A percentile compares a stretch with the other conserved stretches of the same genome.
phyloP scores from a whole-genome alignment of 257 asterid species.

The Ophiorrhiza pumila region DNA sequence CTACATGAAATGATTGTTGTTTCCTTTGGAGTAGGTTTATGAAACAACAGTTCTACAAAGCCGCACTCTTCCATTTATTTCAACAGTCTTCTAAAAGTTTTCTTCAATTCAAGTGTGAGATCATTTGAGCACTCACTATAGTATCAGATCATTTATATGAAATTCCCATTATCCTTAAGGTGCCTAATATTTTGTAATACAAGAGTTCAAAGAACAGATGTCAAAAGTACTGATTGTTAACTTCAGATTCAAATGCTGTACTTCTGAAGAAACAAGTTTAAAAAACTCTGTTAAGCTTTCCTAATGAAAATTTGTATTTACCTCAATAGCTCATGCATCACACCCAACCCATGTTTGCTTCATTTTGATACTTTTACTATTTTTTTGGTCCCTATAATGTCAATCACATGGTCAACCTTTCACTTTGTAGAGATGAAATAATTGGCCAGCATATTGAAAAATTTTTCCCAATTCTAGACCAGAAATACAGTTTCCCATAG shows the following conservation, averaged over 20 bases:
- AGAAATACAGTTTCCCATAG: not conserved
- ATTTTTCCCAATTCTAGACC: not conserved
- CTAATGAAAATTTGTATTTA: not conserved
- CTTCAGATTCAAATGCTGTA: not conserved
- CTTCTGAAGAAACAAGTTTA: not conserved
- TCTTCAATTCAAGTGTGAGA: not conserved
- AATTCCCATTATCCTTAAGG: not conserved
- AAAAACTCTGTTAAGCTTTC: too few species aligned
- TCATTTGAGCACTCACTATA: not conserved
- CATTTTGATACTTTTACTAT: not conserved
- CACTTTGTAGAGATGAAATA: not conserved
- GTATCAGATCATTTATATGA: not conserved
- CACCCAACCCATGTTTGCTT: not conserved
- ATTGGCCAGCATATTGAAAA: not conserved
- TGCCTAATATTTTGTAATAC: constrained; percentile 1
- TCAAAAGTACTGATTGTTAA: too few species aligned
- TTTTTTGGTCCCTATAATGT: not conserved
- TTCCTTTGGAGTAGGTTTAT: not conserved
- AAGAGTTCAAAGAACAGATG: not conserved
- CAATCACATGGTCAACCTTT: not conserved
- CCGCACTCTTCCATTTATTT: not conserved
- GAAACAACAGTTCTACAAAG: not conserved
- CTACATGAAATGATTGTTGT: not conserved
- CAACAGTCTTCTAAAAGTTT: constrained; percentile 1
- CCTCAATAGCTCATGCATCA: not conserved